Conservation (phyloP, 2,329 filamentous ascomycete species). For the Chaetomium sp. region DNA sequence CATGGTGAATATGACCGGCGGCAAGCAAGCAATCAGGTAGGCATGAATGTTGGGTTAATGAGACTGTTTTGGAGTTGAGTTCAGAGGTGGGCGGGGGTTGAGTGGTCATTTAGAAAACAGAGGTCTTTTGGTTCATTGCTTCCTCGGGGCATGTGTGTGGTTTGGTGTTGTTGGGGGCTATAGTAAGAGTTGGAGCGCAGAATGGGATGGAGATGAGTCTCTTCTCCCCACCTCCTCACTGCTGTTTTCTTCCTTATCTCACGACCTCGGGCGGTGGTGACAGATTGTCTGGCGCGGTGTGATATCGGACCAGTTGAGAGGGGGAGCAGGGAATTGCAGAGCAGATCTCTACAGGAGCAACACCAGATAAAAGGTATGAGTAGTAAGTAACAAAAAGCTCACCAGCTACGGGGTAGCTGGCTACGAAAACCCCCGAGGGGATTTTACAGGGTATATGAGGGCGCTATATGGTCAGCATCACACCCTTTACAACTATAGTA, state of each 20-base stretch:
- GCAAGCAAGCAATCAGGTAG: not conserved
- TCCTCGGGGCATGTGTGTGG: not conserved
- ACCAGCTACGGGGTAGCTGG: not conserved
- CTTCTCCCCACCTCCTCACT: not conserved
- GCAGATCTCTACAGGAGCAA: not conserved
- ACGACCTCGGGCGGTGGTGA: not conserved
- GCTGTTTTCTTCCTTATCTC: not conserved
- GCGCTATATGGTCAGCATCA: not conserved
- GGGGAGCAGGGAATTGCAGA: not conserved
- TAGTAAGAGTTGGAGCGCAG: not conserved
- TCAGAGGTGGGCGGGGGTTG: not conserved
- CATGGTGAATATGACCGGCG: not conserved
- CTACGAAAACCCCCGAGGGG: not conserved
- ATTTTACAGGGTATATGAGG: not conserved
- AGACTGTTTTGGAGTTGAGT: constrained; percentile 3
- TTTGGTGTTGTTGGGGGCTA: too few species aligned
- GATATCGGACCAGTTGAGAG: not conserved
- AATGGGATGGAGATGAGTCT: not conserved
- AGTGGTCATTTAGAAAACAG: not conserved
- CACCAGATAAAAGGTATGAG: not conserved
- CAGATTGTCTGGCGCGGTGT: not conserved
- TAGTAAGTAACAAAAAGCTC: not conserved
- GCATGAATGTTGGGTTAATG: constrained; percentile 14
- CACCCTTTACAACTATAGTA: not conserved
- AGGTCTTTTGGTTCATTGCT: not conserved